Percentiles rank a stretch among this genome's conserved stretches.
Evolutionary conservation across 2,329 filamentous ascomycete species (phyloP).

Genomic region (Aquanectria penicillioides): DNA sequence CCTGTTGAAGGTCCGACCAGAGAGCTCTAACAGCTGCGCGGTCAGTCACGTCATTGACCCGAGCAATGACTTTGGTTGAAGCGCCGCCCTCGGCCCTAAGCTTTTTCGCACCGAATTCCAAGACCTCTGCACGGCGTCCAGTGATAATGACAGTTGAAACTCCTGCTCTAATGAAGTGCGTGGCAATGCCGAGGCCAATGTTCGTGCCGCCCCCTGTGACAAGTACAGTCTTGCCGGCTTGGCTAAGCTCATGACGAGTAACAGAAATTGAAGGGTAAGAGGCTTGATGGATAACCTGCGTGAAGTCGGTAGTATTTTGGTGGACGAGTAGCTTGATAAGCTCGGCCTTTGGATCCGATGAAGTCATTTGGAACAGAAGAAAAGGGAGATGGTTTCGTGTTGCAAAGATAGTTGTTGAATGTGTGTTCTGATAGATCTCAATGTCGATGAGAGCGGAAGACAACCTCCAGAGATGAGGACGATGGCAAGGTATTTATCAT

Average conservation of each 20-base stretch:
- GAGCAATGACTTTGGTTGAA: slow-evolving; percentile 22
- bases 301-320: slow-evolving; percentile 10
- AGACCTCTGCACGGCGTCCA: slow-evolving; percentile 46
- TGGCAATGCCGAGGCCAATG: slow-evolving; percentile 71
- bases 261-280: slow-evolving; percentile 52
- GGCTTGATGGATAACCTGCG: slow-evolving; percentile 37
- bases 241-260: slow-evolving; percentile 49
- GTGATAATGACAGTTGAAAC: slow-evolving; percentile 51
- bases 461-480: no score
- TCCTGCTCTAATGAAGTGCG: slow-evolving; percentile 58
- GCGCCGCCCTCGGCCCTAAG: slow-evolving; percentile 32
- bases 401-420: no score
- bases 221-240: slow-evolving; percentile 62
- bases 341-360: neutral
- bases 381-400: neutral
- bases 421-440: no score
- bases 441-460: no score
- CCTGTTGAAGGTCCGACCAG: slow-evolving; percentile 40
- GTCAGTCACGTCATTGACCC: slow-evolving; percentile 40
- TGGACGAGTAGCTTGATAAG: slow-evolving; percentile 9
- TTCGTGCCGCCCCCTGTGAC: slow-evolving; percentile 73
- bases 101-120: slow-evolving; percentile 26
- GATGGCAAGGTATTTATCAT: no score
- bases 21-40: slow-evolving; percentile 34
- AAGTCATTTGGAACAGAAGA: neutral